phyloP scores from a whole-genome alignment of 371 early-diverging fungal genomes.

The Phascolomyces articulosus region DNA sequence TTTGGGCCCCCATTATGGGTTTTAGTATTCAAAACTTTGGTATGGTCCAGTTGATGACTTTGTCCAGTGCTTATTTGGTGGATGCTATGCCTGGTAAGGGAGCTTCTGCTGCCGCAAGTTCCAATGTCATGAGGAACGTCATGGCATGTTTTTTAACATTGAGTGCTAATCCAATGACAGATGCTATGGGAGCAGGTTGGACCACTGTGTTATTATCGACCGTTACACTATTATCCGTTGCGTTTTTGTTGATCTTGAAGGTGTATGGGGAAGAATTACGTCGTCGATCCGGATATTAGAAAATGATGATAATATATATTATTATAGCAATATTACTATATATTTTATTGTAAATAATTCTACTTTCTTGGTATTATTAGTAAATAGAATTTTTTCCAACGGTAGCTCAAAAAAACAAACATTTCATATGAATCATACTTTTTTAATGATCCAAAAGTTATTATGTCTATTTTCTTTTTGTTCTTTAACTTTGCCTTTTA shows the following conservation, averaged over 20 bases:
- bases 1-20: conserved; percentile 40
- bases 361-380: too few relatives aligned
- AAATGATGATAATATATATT: too few relatives aligned
- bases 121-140: conserved; percentile 36
- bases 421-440: too few relatives aligned
- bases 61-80: conserved; percentile 37
- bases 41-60: conserved; percentile 39
- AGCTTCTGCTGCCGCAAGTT: conserved; percentile 39
- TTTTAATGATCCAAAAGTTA: too few relatives aligned
- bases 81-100: conserved; percentile 46
- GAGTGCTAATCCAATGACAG: conserved; percentile 17
- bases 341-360: too few relatives aligned
- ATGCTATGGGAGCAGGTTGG: conserved; percentile 22
- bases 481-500: too few relatives aligned
- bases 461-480: too few relatives aligned
- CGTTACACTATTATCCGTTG: conserved; percentile 9
- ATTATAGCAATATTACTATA: too few relatives aligned
- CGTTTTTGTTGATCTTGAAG: conserved; percentile 14
- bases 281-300: conserved; percentile 19
- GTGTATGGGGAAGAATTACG: conserved; percentile 19
- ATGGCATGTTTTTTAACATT: conserved; percentile 35
- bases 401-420: too few relatives aligned
- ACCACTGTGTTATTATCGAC: conserved; percentile 14
- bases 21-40: conserved; percentile 50
- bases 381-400: too few relatives aligned